Base-by-base conservation (phyloP, 768 basidiomycete genomes). In the Exidia glandulosa region DNA sequence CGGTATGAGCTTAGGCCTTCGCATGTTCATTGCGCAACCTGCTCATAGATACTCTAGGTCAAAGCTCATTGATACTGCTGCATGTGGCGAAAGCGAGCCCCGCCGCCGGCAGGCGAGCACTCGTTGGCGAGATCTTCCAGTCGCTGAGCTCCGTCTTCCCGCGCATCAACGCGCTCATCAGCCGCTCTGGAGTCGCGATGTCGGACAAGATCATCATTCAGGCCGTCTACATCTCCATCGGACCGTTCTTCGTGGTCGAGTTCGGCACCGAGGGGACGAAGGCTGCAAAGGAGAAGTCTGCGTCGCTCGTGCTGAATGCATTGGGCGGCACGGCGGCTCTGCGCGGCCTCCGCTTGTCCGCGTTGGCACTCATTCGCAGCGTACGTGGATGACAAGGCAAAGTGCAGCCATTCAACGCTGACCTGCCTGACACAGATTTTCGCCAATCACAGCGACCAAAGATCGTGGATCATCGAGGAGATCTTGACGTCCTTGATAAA, bases 391-490 rank as follows among this genome's bases (percentile, higher is more conserved):
- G 19, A 54, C 19, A 37, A 10, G 36, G 19, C 30, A 57, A n/a
- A 10, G 59, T 52, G 57, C 57, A 57, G 41, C 56, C 29, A 23
- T 37, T 59, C 59, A 29, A 3, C 62, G n/a, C 41, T 48, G 33
- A 45, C 23, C n/a, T 34, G 50, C 57, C 25, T 47, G 19, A 58
- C 58, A 1, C 66, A 96, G 94, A 86, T 94, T 32, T 98, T 96
- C 66, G 90, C 90, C 13, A 88, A 87, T 63, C 86, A 97, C 67
- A 85, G 90, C 64, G 87, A 87, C 47, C 96, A 99, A 70, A 77
- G 96, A 9, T 84, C 87, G 1, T 96, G 94, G 94, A 95, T 98
- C 63, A 87, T 98, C n/a, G 94, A 98, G 69, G 96, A 98, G 71
- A 94, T 98, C 33, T 68, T 99, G 30, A 82, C 84, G 9, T 94